phyloP scores from a whole-genome alignment of 495 filamentous ascomycete genomes.

The Aspergillus steynii region DNA sequence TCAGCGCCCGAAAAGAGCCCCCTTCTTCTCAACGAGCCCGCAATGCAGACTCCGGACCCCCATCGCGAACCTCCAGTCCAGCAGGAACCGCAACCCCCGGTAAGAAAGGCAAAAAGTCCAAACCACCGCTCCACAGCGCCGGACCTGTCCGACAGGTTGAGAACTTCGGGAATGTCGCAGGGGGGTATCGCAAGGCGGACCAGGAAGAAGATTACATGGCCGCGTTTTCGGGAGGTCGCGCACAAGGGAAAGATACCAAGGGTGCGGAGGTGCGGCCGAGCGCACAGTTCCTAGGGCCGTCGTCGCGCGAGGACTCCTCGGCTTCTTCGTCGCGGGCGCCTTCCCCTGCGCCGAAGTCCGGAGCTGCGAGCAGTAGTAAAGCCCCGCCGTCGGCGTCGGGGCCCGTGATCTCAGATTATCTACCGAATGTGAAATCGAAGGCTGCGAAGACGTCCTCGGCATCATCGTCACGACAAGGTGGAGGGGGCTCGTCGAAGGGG shows the following conservation, averaged over 20 bases:
- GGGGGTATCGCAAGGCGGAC: conserved; percentile 62
- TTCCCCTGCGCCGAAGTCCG: conserved; percentile 32
- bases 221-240: conserved; percentile 10
- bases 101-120: conserved; percentile 57
- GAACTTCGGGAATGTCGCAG: conserved; percentile 54
- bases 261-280: not conserved
- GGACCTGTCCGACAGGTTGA: conserved; percentile 60
- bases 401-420: conserved; percentile 74
- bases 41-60: conserved; percentile 7
- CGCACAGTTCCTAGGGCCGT: conserved; percentile 5
- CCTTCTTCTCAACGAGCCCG: conserved; percentile 20
- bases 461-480: conserved; percentile 54
- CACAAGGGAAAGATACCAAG: conserved; percentile 20
- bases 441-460: conserved; percentile 47
- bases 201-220: conserved; percentile 64
- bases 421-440: conserved; percentile 62
- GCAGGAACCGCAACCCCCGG: conserved; percentile 19
- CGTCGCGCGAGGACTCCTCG: conserved; percentile 26
- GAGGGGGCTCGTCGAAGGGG: conserved; percentile 33
- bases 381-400: conserved; percentile 70
- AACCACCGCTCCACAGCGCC: conserved; percentile 58
- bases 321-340: conserved; percentile 36
- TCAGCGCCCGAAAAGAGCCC: conserved; percentile 70
- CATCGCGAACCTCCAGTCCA: conserved; percentile 23
- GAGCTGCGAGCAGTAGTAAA: conserved; percentile 41